phyloP scores from a whole-genome alignment of 352 stramenopile species.

The Globisporangium spiculum region DNA sequence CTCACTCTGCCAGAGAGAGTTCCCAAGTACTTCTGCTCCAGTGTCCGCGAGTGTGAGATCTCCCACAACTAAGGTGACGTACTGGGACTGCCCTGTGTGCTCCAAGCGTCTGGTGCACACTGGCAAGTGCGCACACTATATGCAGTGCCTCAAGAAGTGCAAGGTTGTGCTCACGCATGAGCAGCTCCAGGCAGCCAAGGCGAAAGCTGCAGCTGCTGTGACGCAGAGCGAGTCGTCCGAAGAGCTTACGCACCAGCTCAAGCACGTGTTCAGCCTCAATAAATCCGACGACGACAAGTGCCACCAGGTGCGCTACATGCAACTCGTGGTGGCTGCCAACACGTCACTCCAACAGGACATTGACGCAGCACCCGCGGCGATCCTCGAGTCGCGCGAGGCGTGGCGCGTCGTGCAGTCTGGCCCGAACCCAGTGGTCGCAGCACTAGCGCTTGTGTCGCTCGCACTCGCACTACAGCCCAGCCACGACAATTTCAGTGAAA shows the following conservation, averaged over 20 bases:
- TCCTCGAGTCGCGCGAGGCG: constrained; percentile 8
- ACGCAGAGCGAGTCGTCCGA: not conserved
- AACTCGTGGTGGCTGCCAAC: constrained; percentile 16
- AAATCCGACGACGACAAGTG: constrained; percentile 2
- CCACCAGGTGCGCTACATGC: constrained; percentile 17
- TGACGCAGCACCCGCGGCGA: not conserved
- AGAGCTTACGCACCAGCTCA: constrained; percentile 12
- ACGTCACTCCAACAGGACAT: constrained; percentile 11
- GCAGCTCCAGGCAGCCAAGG: constrained; percentile 7
- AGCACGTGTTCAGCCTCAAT: not conserved
- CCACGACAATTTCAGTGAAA: no score
- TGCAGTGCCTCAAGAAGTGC: constrained; percentile 15
- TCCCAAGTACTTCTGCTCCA: not conserved
- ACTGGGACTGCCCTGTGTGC: constrained; percentile 19
- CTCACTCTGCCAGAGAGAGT: constrained; percentile 9
- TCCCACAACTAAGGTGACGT: not conserved
- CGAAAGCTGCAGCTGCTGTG: not conserved
- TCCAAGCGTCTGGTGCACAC: constrained; percentile 10
- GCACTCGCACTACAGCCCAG: not conserved
- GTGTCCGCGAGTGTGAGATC: not conserved
- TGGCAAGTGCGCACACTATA: constrained; percentile 12
- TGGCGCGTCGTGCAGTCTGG: constrained; percentile 6
- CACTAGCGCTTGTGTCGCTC: constrained; percentile 14
- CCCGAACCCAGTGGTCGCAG: constrained; percentile 14
- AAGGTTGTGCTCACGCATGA: constrained; percentile 10